These are phyloP conservation scores for Exophiala sideris DNA, from an alignment of 2,329 filamentous ascomycete species.

Conservation along the genomic window DNA sequence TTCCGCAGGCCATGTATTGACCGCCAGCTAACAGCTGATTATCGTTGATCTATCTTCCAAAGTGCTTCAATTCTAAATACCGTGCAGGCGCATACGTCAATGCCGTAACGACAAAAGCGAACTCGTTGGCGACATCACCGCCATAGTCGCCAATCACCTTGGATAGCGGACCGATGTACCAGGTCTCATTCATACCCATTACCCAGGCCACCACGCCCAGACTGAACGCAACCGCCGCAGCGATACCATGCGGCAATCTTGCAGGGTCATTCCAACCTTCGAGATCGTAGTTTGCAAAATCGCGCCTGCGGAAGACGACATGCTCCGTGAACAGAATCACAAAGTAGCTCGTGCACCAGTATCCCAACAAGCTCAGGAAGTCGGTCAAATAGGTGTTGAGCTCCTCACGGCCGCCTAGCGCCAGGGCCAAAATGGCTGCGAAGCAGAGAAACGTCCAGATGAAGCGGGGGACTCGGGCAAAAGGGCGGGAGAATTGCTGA, in stretches of 20 bases:
- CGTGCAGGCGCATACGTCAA: constrained; percentile 48
- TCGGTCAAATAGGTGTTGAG: constrained; percentile 46
- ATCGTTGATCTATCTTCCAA: constrained; percentile 13
- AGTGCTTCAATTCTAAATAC: constrained; percentile 41
- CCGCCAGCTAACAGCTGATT: no score
- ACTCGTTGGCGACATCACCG: constrained; percentile 53
- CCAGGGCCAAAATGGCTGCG: constrained; percentile 44
- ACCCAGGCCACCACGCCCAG: constrained; percentile 49
- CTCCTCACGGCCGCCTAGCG: constrained; percentile 42
- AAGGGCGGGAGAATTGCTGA: constrained; percentile 43
- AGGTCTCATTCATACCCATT: constrained; percentile 59
- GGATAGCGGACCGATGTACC: constrained; percentile 46
- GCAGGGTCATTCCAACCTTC: constrained; percentile 48
- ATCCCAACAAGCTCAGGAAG: constrained; percentile 49
- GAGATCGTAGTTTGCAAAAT: constrained; percentile 46
- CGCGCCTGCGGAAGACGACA: constrained; percentile 46
- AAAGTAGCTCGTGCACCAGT: constrained; percentile 51
- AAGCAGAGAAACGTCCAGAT: constrained; percentile 50
- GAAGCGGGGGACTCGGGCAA: constrained; percentile 45
- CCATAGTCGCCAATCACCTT: constrained; percentile 44
- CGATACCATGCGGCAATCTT: constrained; percentile 45
- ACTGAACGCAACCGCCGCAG: constrained; percentile 44
- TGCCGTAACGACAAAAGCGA: constrained; percentile 51
- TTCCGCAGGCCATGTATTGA: no score
- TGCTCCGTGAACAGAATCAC: constrained; percentile 50